Base-by-base conservation (phyloP, 208 protist genomes). In the Leishmania lainsoni region DNA sequence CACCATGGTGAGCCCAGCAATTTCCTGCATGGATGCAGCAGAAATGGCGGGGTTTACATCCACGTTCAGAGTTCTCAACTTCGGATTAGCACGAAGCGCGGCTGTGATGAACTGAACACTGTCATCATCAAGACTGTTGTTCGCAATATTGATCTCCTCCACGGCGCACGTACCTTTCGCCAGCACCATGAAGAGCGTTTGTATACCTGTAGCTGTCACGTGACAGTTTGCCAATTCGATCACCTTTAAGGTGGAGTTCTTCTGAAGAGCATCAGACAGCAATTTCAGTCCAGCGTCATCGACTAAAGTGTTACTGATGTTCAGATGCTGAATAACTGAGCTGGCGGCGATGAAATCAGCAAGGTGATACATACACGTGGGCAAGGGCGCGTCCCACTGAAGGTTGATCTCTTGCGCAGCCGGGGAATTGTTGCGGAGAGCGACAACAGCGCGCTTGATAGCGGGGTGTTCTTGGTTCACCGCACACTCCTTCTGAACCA, bases 201-300 rank as follows among this genome's bases (percentile, higher is more conserved):
- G 81, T 8, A 94, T 88, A 39, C 97, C 97, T 0, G 59, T 68
- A 51, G 89, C 87, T 6, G 94, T 97, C 66, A 98, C 89, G 4
- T 83, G 81, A 86, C 97, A 98, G 84, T 97, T 97, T 26, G 93
- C 86, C 51, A 98, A 72, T 56, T 94, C 90, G n/a, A 98, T 63
- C 51, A 85, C 65, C 45, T 86, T 89, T 61, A 98, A 78, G 14
- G 90, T 92, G 6, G 75, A 83, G 81, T 98, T 97, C 42, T 81
- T 81, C 61, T 76, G 74, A 65, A 98, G 84, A 16, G 91, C 86
- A 29, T 86, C 76, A 10, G 87, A 61, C 1, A 98, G 75, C 68
- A 91, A 78, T 45, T 93, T 78, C 9, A 93, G 78, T 29, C 88
- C 94, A n/a, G 88, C 78, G 75, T 98, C 92, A 70, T 88, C 86